Percentiles rank a stretch among this genome's conserved stretches.
phyloP scores from a whole-genome alignment of 495 filamentous ascomycete genomes.

The Trypethelium eluteriae region DNA sequence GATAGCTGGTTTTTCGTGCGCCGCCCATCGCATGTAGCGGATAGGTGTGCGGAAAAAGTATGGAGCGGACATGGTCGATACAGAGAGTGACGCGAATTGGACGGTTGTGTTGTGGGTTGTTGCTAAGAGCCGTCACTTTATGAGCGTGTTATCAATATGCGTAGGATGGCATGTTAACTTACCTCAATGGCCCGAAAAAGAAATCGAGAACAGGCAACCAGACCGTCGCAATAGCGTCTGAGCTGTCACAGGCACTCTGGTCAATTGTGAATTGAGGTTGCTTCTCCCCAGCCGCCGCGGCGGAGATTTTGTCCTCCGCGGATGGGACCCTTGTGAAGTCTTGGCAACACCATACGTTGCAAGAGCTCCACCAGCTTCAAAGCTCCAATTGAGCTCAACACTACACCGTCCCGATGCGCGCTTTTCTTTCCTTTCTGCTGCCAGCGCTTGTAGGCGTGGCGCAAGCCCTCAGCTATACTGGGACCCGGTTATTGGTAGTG shows the following conservation, averaged over 20 bases:
- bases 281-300: not conserved
- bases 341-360: conserved; percentile 21
- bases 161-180: not conserved
- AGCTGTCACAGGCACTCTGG: not conserved
- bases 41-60: conserved; percentile 76
- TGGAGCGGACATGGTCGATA: conserved; percentile 40
- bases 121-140: not conserved
- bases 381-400: conserved; percentile 6
- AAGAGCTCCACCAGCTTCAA: conserved; percentile 7
- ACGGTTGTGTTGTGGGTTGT: not conserved
- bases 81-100: not conserved
- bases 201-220: not conserved
- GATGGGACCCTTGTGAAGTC: conserved; percentile 16
- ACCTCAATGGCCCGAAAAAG: not conserved
- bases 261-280: not conserved
- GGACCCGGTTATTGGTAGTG: conserved; percentile 75
- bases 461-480: conserved; percentile 70
- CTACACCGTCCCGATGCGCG: conserved; percentile 55
- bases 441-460: conserved; percentile 57
- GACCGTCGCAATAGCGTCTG: not conserved
- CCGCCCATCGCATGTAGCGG: conserved; percentile 77
- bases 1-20: conserved; percentile 76
- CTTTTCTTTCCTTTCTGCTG: conserved; percentile 60
- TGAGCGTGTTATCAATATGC: not conserved
- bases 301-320: conserved; percentile 12